Conservation (phyloP, 805 yeast genomes). For the Metschnikowia aberdeeniae region DNA sequence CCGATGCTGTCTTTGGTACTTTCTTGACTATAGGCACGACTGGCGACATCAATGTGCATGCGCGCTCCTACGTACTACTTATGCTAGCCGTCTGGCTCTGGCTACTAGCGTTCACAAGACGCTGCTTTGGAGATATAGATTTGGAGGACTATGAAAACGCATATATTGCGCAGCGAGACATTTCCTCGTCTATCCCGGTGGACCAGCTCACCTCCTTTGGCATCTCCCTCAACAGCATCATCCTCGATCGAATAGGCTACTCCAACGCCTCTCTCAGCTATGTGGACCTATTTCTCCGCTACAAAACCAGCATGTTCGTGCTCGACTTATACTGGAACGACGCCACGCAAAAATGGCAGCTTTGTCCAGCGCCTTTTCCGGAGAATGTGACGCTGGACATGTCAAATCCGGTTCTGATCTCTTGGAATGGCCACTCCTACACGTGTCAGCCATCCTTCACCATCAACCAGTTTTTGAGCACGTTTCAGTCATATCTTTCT, state of each 20-base stretch:
- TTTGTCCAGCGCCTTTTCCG: constrained; percentile 48
- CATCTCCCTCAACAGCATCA: constrained; percentile 24
- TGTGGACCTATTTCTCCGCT: constrained; percentile 13
- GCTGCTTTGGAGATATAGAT: neutral
- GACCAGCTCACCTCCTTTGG: constrained; percentile 34
- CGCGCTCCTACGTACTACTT: neutral
- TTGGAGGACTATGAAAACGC: constrained; percentile 17
- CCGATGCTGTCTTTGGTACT: too few relatives aligned
- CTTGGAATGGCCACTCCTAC: constrained; percentile 27
- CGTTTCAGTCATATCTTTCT: constrained; percentile 18
- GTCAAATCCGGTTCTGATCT: constrained; percentile 10
- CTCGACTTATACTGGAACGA: constrained; percentile 55
- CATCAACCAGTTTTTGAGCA: constrained; percentile 19
- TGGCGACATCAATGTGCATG: neutral
- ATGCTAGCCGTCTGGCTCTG: constrained; percentile 1
- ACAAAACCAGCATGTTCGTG: constrained; percentile 14
- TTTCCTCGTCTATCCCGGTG: constrained; percentile 26
- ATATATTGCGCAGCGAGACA: constrained; percentile 33
- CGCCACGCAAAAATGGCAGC: constrained; percentile 42
- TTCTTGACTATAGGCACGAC: neutral
- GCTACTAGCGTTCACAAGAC: neutral
- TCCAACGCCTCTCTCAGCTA: constrained; percentile 7
- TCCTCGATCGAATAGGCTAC: constrained; percentile 33
- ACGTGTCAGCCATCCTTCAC: constrained; percentile 29
- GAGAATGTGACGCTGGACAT: constrained; percentile 21